A percentile compares a stretch with the other conserved stretches of the same genome.
Evolutionary conservation across 495 filamentous ascomycete genomes (phyloP).

Genomic region (Aspergillus saccharolyticus): DNA sequence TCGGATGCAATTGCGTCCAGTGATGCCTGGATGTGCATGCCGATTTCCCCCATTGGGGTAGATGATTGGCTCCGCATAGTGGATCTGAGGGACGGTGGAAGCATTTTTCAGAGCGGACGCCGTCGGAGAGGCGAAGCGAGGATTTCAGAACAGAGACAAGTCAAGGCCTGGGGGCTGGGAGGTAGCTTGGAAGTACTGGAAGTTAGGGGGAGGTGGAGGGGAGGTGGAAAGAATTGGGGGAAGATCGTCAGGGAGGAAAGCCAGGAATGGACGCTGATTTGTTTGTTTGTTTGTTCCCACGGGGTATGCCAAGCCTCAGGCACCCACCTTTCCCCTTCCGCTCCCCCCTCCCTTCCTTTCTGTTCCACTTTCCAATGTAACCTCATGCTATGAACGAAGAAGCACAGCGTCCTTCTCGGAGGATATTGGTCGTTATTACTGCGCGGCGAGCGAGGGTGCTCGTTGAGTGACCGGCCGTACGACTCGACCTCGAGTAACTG

Average conservation of each 20-base stretch:
- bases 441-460: background rate
- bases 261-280: background rate
- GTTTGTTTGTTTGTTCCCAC: background rate
- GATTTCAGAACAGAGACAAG: background rate
- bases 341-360: background rate
- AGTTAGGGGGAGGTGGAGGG: too few species aligned
- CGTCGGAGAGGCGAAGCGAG: background rate
- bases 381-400: background rate
- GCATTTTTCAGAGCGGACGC: background rate
- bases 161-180: background rate
- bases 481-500: background rate
- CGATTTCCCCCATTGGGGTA: background rate
- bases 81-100: background rate
- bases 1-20: background rate
- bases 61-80: background rate
- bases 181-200: too few species aligned
- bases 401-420: background rate
- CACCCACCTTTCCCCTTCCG: background rate
- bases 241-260: background rate
- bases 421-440: background rate
- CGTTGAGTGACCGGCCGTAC: background rate
- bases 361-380: background rate
- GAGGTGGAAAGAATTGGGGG: background rate
- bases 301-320: background rate
- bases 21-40: conserved; percentile 2